phyloP scores from a whole-genome alignment of 306 rosid genomes.

The Citrullus colocynthis region DNA sequence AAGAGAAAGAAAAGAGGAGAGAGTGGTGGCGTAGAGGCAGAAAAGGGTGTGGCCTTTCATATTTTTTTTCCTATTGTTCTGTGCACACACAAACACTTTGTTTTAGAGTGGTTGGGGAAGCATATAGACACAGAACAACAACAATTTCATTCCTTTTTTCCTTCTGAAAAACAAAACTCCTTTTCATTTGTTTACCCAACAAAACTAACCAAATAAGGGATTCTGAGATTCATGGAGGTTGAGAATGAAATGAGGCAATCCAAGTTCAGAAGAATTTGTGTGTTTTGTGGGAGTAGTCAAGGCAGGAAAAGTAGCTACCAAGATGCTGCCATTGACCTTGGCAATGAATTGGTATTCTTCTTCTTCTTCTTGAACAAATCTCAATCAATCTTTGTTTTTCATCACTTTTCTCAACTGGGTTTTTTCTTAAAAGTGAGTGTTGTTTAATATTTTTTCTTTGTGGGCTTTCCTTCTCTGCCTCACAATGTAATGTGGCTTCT shows the following conservation, averaged over 20 bases:
- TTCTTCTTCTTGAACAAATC: not conserved
- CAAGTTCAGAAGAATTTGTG: conserved; percentile 87
- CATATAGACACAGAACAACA: conserved; percentile 15
- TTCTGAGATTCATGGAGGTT: conserved; percentile 23
- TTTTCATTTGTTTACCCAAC: not conserved
- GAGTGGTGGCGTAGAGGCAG: conserved; percentile 13
- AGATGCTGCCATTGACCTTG: conserved; percentile 93
- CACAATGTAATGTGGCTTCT: not conserved
- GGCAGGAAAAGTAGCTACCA: conserved; percentile 90
- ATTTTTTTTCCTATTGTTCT: conserved; percentile 18
- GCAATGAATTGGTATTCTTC: conserved; percentile 77
- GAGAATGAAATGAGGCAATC: conserved; percentile 53
- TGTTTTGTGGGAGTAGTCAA: conserved; percentile 97
- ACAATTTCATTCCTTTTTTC: conserved; percentile 8
- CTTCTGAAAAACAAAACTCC: not conserved
- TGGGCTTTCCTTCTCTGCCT: not conserved
- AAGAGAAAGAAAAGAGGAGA: not conserved
- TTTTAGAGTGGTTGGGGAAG: conserved; percentile 11
- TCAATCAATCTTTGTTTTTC: not conserved
- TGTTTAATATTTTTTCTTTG: not conserved
- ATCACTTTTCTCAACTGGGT: not conserved
- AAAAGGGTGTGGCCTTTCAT: conserved; percentile 13
- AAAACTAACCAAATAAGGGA: not conserved
- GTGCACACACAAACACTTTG: conserved; percentile 10
- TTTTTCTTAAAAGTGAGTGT: not conserved